Percentiles rank a stretch among this genome's conserved stretches.
phyloP scores from a whole-genome alignment of 2,329 filamentous ascomycete species.

The Stemphylium vesicarium region DNA sequence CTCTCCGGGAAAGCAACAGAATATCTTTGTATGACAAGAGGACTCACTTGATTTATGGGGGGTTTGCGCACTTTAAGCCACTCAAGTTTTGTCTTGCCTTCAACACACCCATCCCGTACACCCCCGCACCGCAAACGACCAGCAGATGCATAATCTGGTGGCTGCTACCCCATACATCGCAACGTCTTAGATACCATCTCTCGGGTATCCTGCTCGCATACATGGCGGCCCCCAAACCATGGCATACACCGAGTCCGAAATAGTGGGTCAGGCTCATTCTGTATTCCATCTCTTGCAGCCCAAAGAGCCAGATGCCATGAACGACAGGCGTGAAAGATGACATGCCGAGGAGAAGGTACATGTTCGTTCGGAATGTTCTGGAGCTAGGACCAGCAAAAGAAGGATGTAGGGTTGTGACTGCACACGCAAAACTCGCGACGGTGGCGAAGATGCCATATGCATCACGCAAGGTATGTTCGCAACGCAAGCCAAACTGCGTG shows the following conservation, averaged over 20 bases:
- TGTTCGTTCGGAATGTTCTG: conserved; percentile 49
- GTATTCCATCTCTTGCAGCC: conserved; percentile 40
- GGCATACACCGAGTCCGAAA: conserved; percentile 48
- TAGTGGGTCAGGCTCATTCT: conserved; percentile 53
- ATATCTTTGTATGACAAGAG: neutral
- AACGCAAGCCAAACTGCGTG: conserved; percentile 61
- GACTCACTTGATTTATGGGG: neutral
- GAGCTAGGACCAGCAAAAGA: conserved; percentile 31
- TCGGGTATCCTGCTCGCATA: conserved; percentile 54
- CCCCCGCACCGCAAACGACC: conserved; percentile 52
- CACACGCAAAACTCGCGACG: conserved; percentile 37
- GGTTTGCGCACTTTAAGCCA: neutral
- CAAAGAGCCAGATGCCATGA: conserved; percentile 44
- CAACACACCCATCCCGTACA: conserved; percentile 40
- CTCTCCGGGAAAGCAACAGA: neutral
- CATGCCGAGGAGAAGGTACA: conserved; percentile 52
- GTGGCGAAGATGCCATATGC: conserved; percentile 48
- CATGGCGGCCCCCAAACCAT: conserved; percentile 34
- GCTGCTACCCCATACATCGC: conserved; percentile 56
- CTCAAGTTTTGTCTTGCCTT: conserved; percentile 44
- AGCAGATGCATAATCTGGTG: conserved; percentile 60
- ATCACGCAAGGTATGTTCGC: conserved; percentile 36
- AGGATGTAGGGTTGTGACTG: conserved; percentile 45
- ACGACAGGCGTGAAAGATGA: conserved; percentile 52
- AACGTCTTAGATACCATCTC: conserved; percentile 49